Conservation (phyloP, 2,329 filamentous ascomycete species). For the Calycina marina region DNA sequence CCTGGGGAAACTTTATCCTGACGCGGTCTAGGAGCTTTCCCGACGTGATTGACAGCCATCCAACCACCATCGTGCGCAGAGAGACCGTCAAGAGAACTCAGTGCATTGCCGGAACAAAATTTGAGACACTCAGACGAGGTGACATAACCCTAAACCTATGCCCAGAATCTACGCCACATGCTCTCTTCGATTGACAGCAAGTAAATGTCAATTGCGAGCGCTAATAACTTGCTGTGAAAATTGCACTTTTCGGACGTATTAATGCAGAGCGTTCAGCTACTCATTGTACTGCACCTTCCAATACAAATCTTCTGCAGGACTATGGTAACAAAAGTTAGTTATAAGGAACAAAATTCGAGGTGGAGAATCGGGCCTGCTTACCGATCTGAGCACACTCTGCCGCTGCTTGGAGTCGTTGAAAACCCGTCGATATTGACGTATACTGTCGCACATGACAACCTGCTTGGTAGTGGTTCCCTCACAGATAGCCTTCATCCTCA, state of each 20-base stretch:
- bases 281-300: constrained; percentile 12
- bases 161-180: too few relatives aligned
- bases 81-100: too few relatives aligned
- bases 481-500: constrained; percentile 93
- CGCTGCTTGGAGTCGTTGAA: constrained; percentile 71
- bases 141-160: too few relatives aligned
- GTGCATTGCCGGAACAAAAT: too few relatives aligned
- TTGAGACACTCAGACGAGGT: too few relatives aligned
- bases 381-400: constrained; percentile 49
- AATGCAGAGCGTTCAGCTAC: constrained; percentile 3
- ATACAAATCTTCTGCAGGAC: constrained; percentile 21
- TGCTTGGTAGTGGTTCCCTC: constrained; percentile 64
- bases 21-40: too few relatives aligned
- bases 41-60: constrained; percentile 8
- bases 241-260: neutral
- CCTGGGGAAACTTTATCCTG: too few relatives aligned
- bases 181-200: too few relatives aligned
- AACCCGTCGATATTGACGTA: constrained; percentile 75
- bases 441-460: constrained; percentile 65
- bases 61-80: constrained; percentile 6
- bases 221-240: too few relatives aligned
- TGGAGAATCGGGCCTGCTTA: constrained; percentile 27
- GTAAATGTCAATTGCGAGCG: too few relatives aligned
- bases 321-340: constrained; percentile 9
- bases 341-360: constrained; percentile 1